Percentiles rank a stretch among this genome's conserved stretches.
phyloP scores from a whole-genome alignment of 2,329 filamentous ascomycete species.

The Botrytis tulipae region DNA sequence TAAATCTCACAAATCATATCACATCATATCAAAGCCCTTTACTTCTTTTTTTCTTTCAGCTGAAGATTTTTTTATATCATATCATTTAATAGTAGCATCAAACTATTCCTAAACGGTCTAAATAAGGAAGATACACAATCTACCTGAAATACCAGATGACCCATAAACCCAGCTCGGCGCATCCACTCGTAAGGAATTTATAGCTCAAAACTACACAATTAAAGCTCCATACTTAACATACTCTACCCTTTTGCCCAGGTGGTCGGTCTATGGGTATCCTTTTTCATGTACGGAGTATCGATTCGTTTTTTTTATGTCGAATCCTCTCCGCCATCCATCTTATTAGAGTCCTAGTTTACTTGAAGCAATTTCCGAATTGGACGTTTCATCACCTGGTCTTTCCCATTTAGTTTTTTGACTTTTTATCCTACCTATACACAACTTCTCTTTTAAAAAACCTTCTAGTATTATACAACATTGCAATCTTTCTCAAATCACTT shows the following conservation, averaged over 20 bases:
- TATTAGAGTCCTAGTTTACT: background rate
- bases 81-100: background rate
- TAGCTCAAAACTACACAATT: background rate
- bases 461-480: background rate
- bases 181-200: too few relatives aligned
- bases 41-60: background rate
- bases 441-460: background rate
- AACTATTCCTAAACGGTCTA: background rate
- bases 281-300: background rate
- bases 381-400: background rate
- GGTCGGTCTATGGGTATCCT: background rate
- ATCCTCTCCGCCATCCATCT: background rate
- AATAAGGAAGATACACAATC: background rate
- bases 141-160: background rate
- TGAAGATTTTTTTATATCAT: background rate
- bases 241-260: background rate
- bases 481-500: background rate
- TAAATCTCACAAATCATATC: background rate
- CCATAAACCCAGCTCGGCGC: constrained; percentile 12
- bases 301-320: background rate
- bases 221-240: background rate
- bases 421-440: background rate
- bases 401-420: background rate
- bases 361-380: constrained; percentile 10
- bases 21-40: background rate